Evolutionary conservation across 805 yeast genomes (phyloP).

Genomic region (Maudiozyma bulderi): DNA sequence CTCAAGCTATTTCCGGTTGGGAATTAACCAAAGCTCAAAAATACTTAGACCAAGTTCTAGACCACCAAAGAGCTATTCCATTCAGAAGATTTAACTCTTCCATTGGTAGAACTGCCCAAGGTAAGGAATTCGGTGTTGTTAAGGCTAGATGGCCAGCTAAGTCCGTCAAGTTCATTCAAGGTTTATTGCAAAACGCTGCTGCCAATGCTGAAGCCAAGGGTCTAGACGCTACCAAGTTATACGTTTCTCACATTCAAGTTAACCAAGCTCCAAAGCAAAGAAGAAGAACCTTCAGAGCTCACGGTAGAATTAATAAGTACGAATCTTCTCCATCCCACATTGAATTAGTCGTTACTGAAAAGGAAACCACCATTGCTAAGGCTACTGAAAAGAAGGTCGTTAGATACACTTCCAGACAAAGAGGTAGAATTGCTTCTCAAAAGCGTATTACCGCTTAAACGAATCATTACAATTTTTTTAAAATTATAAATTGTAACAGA

Average conservation of each 20-base stretch:
- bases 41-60: constrained; percentile 92
- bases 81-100: constrained; percentile 96
- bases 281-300: constrained; percentile 99
- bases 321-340: constrained; percentile 98
- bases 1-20: constrained; percentile 98
- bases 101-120: constrained; percentile 99
- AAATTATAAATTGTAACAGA: not conserved
- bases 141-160: constrained; percentile 99
- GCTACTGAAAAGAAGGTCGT: constrained; percentile 61
- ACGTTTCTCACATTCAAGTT: constrained; percentile 97
- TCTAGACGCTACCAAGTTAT: constrained; percentile 87
- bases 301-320: constrained; percentile 99
- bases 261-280: constrained; percentile 99
- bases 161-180: constrained; percentile 92
- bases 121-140: constrained; percentile 99
- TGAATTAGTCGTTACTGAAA: constrained; percentile 93
- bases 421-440: constrained; percentile 82
- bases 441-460: constrained; percentile 69
- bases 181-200: constrained; percentile 93
- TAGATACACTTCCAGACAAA: constrained; percentile 84
- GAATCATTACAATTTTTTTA: not conserved
- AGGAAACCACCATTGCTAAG: constrained; percentile 87
- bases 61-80: constrained; percentile 99
- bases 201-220: constrained; percentile 99
- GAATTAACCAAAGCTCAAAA: constrained; percentile 89